A percentile compares a stretch with the other conserved stretches of the same genome.
These are phyloP conservation scores for Cladosporium sp. DNA, from an alignment of 2,329 filamentous ascomycete genomes.

Conservation along the genomic window DNA sequence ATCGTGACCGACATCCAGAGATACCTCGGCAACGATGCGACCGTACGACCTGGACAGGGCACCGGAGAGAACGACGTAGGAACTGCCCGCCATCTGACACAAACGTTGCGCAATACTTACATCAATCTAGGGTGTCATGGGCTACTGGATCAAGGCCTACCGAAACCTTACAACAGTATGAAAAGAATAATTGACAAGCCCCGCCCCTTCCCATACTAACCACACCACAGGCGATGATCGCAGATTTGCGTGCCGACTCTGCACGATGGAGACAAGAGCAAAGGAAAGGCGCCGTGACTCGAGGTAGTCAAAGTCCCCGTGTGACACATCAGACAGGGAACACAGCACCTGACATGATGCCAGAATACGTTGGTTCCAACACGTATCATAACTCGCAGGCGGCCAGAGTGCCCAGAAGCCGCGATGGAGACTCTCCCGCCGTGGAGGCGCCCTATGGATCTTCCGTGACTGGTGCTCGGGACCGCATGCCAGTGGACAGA, in stretches of 20 bases:
- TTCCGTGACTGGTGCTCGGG: conserved; percentile 10
- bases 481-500: conserved; percentile 20
- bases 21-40: conserved; percentile 53
- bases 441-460: conserved; percentile 16
- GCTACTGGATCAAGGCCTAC: conserved; percentile 55
- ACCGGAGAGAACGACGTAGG: conserved; percentile 48
- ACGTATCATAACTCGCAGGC: conserved; percentile 19
- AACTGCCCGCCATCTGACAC: not conserved
- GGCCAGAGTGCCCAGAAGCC: conserved; percentile 17
- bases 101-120: conserved; percentile 24
- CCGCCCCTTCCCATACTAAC: conserved; percentile 19
- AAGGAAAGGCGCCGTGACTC: conserved; percentile 35
- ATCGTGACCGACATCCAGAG: conserved; percentile 55
- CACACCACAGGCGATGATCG: conserved; percentile 48
- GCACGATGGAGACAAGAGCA: conserved; percentile 46
- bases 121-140: conserved; percentile 41
- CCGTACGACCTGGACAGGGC: conserved; percentile 49
- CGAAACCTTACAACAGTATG: conserved; percentile 52
- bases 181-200: not conserved
- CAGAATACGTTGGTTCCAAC: conserved; percentile 18
- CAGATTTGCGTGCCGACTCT: conserved; percentile 51
- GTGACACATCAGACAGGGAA: conserved; percentile 43
- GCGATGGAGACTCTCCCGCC: conserved; percentile 16
- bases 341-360: conserved; percentile 38
- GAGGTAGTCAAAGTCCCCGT: conserved; percentile 49